Base-by-base conservation (phyloP, 805 yeast species). In the Jamesozyma jinghongensis region DNA sequence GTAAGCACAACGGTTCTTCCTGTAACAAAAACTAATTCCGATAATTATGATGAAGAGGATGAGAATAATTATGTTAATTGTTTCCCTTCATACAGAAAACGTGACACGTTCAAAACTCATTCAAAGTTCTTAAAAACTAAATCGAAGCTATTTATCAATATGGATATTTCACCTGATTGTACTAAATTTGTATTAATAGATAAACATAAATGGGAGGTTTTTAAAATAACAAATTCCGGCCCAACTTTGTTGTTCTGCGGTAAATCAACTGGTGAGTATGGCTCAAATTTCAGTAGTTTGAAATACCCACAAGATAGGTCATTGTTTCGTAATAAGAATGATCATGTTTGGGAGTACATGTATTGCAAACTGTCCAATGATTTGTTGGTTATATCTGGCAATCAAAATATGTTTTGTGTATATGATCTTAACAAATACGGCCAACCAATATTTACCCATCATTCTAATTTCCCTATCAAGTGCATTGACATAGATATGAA, bases 11-110 rank as follows among this genome's bases (percentile, higher is more conserved):
- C 20, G 11, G 27, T 19, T 8, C 8, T 30, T 19, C 3, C 22
- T 25, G 11, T 20, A 13, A 13, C 22, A n/a, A n/a, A n/a, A n/a
- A n/a, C n/a, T 10, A 12, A 28, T 10, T 41, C 44, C 4, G 31
- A 36, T 13, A 37, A 43, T 31, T 19, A 70, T 22, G 54, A 52
- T 32, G 68, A 57, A 42, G 65, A 62, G 32, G 77, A 79, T 46
- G 95, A 85, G 54, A 69, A 73, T 40, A 69, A 77, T 40, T 85
- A 79, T 57, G 78, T 80, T 5, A 81, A 79, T 51, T 85, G 90
- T 51, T 87, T 85, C 61, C 97, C 97, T 0, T 75, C 78, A 41
- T 84, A 81, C 55, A 70, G 95, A 44, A 79, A 74, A 46, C 69
- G 74, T 37, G 67, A 70, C 37, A 75, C 75, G 34, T 71, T 70